phyloP scores from a whole-genome alignment of 306 rosid genomes.

The Gastrolobium bilobum region DNA sequence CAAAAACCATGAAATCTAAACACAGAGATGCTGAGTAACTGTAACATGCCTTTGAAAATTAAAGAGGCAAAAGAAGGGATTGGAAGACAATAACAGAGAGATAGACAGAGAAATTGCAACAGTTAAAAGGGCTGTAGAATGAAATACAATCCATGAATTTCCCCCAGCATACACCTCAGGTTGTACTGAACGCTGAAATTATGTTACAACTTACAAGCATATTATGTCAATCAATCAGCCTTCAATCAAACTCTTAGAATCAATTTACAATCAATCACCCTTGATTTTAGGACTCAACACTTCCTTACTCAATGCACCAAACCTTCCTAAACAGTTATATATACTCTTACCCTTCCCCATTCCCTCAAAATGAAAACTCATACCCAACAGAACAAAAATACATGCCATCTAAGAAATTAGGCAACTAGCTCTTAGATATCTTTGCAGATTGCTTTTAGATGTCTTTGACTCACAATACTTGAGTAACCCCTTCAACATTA shows the following conservation, averaged over 20 bases:
- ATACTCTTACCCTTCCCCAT: neutral
- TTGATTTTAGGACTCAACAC: neutral
- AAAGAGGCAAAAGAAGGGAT: neutral
- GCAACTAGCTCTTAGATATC: neutral
- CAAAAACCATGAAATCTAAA: too few species aligned
- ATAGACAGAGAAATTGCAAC: neutral
- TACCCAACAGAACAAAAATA: neutral
- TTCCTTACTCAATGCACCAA: neutral
- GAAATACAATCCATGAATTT: neutral
- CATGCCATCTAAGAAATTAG: neutral
- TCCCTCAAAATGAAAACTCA: neutral
- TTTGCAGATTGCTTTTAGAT: too few species aligned
- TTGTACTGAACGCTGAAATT: neutral
- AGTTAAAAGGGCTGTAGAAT: neutral
- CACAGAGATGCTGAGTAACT: too few species aligned
- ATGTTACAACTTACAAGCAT: neutral
- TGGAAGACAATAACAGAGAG: neutral
- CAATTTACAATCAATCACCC: neutral
- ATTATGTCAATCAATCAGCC: neutral
- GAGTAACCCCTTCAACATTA: neutral
- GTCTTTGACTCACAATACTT: neutral
- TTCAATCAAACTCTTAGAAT: neutral
- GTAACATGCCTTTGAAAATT: neutral
- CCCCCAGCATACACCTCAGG: neutral
- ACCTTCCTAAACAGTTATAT: neutral